A percentile compares a stretch with the other conserved stretches of the same genome.
phyloP scores from a whole-genome alignment of 176 grass and related monocot species.

The Lolium rigidum region DNA sequence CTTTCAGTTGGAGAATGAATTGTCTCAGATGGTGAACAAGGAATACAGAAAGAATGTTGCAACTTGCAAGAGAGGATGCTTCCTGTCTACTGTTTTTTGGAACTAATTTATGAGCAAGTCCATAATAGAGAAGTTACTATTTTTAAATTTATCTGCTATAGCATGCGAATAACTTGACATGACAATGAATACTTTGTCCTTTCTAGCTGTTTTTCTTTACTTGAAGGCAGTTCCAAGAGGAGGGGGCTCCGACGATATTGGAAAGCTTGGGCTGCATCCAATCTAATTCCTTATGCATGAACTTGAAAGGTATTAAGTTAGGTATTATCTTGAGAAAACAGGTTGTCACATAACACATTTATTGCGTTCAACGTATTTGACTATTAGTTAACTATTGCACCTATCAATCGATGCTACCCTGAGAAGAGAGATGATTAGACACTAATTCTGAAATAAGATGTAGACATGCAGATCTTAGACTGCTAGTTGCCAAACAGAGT shows the following conservation, averaged over 20 bases:
- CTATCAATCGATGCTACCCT: not conserved
- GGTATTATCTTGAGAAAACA: no score
- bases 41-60: not conserved
- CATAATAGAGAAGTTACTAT: not conserved
- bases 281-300: not conserved
- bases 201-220: not conserved
- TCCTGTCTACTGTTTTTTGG: not conserved
- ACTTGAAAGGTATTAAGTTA: not conserved
- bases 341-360: no score
- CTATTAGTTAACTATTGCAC: not conserved
- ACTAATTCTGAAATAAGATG: slow-evolving; percentile 6
- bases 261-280: not conserved
- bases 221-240: not conserved
- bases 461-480: not conserved
- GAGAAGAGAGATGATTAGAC: not conserved
- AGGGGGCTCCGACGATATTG: not conserved
- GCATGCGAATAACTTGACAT: not conserved
- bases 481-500: not conserved
- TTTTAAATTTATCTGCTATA: not conserved
- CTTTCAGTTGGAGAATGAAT: not conserved
- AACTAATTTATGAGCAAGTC: not conserved
- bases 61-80: slow-evolving; percentile 3
- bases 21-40: not conserved
- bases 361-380: no score
- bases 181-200: not conserved